Evolutionary conservation across 257 asterid species (phyloP).

Genomic region (Nicotiana attenuata): DNA sequence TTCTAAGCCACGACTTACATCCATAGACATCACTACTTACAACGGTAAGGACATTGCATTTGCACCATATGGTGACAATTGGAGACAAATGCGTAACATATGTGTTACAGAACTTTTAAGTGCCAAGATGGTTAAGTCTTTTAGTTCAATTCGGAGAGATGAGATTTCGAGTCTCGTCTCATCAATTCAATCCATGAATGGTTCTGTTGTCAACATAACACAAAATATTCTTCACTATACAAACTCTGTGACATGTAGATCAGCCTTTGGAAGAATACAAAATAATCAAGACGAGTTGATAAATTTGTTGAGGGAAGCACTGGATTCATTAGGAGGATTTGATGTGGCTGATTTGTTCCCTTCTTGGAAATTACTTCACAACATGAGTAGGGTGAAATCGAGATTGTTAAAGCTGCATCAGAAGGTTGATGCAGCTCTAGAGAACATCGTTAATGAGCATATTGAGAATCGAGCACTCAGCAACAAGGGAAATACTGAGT

Average conservation of each 20-base stretch:
- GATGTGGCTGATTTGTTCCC: constrained; percentile 26
- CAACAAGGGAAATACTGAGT: neutral
- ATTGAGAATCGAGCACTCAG: neutral
- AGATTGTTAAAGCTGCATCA: neutral
- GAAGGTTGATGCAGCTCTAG: constrained; percentile 6
- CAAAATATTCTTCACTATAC: neutral
- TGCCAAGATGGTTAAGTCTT: constrained; percentile 12
- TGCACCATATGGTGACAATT: constrained; percentile 14
- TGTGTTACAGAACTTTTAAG: constrained; percentile 16
- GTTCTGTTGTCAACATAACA: neutral
- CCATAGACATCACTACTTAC: constrained; percentile 25
- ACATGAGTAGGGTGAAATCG: constrained; percentile 3
- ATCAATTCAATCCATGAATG: neutral
- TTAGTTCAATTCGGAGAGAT: constrained; percentile 10
- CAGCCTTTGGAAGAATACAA: constrained; percentile 5
- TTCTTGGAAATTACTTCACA: constrained; percentile 1
- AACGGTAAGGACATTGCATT: constrained; percentile 21
- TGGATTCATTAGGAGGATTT: constrained; percentile 4
- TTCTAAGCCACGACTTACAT: constrained; percentile 27
- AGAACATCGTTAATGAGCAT: constrained; percentile 16
- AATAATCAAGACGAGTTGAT: constrained; percentile 7
- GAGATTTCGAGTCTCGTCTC: constrained; percentile 9
- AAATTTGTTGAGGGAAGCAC: neutral
- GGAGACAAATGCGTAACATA: constrained; percentile 17
- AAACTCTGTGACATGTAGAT: neutral